Evolutionary conservation across 1,284 basidiomycete species (phyloP).

Genomic region (Rhodotorula sp.): DNA sequence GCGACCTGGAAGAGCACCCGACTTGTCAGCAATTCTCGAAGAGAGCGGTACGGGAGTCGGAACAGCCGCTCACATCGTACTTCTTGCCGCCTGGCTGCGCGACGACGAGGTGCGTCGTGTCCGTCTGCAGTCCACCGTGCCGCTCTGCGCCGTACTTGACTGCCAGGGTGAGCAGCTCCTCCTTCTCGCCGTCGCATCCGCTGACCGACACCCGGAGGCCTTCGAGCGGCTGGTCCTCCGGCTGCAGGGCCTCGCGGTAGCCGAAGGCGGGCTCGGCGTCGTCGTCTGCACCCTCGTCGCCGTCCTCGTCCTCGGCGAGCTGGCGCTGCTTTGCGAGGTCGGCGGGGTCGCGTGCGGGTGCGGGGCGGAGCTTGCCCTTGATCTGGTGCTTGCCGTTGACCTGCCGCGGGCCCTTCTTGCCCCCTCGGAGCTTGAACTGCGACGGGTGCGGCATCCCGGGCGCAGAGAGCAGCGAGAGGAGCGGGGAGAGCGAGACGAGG

Average conservation of each 20-base stretch:
- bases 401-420: conserved; percentile 37
- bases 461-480: neutral
- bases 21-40: neutral
- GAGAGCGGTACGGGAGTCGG: neutral
- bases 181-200: conserved; percentile 18
- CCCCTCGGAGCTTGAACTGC: conserved; percentile 8
- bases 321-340: conserved; percentile 53
- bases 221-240: conserved; percentile 61
- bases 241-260: conserved; percentile 22
- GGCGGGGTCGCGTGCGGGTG: conserved; percentile 5
- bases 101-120: conserved; percentile 76
- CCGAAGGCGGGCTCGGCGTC: conserved; percentile 46
- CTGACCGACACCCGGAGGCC: conserved; percentile 61
- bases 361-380: conserved; percentile 20
- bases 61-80: conserved; percentile 60
- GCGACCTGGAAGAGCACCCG: conserved; percentile 60
- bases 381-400: conserved; percentile 27
- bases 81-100: conserved; percentile 70
- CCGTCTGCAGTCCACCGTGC: conserved; percentile 69
- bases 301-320: conserved; percentile 48
- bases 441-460: conserved; percentile 3
- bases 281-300: conserved; percentile 41
- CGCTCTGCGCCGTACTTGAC: conserved; percentile 70
- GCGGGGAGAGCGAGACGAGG: neutral
- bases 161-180: conserved; percentile 65